Evolutionary conservation across 495 filamentous ascomycete species (phyloP).

Genomic region (Tuber umbilicatum): DNA sequence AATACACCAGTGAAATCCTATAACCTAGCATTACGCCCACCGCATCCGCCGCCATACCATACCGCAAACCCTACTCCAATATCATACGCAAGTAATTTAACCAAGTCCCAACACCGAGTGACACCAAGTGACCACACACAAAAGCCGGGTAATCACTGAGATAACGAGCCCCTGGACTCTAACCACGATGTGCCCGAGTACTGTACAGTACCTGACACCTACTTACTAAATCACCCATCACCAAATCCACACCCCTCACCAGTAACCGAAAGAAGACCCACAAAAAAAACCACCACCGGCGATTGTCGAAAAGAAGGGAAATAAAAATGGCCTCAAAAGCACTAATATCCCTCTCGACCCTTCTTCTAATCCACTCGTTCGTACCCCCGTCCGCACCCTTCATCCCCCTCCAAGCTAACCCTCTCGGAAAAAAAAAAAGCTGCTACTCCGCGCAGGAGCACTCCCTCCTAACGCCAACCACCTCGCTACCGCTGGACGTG

Average conservation of each 20-base stretch:
- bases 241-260: too few relatives aligned
- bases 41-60: too few relatives aligned
- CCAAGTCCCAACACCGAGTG: not conserved
- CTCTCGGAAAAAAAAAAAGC: constrained; percentile 44
- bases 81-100: too few relatives aligned
- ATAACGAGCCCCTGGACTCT: too few relatives aligned
- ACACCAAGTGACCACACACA: not conserved
- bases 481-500: constrained; percentile 64
- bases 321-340: constrained; percentile 6
- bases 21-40: too few relatives aligned
- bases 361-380: constrained; percentile 38
- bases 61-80: too few relatives aligned
- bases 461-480: constrained; percentile 51
- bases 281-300: not conserved
- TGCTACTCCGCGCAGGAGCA: constrained; percentile 85
- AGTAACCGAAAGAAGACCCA: not conserved
- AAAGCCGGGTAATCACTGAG: too few relatives aligned
- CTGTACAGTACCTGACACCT: too few relatives aligned
- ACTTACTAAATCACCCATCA: too few relatives aligned
- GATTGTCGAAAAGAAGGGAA: not conserved
- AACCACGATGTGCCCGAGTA: too few relatives aligned
- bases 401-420: not conserved
- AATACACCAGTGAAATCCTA: too few relatives aligned
- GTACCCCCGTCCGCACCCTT: not conserved
- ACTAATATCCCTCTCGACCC: constrained; percentile 25